Base-by-base conservation (phyloP, 108 stramenopile species). In the Discostella stelligeroides region DNA sequence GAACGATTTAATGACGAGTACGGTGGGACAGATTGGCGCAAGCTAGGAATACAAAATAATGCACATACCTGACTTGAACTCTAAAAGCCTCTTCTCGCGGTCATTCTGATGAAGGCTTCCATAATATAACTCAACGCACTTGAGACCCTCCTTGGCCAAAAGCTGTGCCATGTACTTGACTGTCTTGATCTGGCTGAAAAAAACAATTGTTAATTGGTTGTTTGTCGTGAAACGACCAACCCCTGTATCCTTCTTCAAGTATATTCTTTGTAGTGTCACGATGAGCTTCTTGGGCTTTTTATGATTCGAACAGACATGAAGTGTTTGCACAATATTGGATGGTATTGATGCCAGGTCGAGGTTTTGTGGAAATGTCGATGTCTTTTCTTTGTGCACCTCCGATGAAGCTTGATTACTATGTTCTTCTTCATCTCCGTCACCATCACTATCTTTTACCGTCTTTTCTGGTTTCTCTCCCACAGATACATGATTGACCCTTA, bases 251-350 rank as follows among this genome's bases (percentile, higher is more conserved):
- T 72, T 63, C 4, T 69, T 56, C 29, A 70, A 51, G 47, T 85
- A 74, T 14, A 90, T 70, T 34, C 76, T 72, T 46, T 82, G 37
- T 8, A 94, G 73, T 4, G 86, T 94, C 6, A 73, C 59, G 15
- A 94, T 74, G 13, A 94, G 68, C 49, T 94, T 94, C 58, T 66
- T 82, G 10, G 93, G 91, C 63, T 95, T 95, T 61, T 95, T 95
- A 70, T 95, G 91, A 39, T 75, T 76, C 14, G 88, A 70, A 48
- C 93, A 95, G 24, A 95, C 93, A 76, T 95, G 93, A 18, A 91
- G 68, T 13, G 79, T 82, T 72, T 95, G 93, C n/a, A 84, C 76
- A 14, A 95, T 53, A 59, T 92, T 61, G 20, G 86, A 63, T 34
- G 93, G 93, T 56, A 95, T 95, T 15, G 72, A 63, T 39, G 87